Evolutionary conservation across 1,284 basidiomycete genomes (phyloP).

Genomic region (Cystobasidium pallidum): DNA sequence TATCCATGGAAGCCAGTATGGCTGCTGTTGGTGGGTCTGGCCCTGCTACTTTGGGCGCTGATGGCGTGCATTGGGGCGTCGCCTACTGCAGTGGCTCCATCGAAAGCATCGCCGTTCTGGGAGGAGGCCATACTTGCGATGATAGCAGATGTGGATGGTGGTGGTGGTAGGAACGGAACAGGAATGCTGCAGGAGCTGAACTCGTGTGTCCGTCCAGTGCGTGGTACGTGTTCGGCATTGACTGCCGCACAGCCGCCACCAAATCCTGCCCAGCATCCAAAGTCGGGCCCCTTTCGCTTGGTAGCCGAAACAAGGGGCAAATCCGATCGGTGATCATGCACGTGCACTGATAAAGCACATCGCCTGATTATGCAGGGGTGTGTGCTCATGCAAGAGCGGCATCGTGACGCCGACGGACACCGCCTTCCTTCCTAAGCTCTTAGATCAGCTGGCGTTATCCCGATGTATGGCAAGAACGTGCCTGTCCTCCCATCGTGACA

Average conservation of each 20-base stretch:
- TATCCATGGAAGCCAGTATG: not conserved
- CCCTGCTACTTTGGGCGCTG: constrained; percentile 7
- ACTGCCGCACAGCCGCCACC: constrained; percentile 14
- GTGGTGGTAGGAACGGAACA: not conserved
- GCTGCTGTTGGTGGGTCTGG: not conserved
- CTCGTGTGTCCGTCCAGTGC: not conserved
- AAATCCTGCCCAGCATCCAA: not conserved
- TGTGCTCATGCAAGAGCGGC: too few relatives aligned
- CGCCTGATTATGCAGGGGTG: too few relatives aligned
- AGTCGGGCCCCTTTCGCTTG: not conserved
- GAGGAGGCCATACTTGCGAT: constrained; percentile 21
- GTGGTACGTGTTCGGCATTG: too few relatives aligned
- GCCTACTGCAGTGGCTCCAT: constrained; percentile 38
- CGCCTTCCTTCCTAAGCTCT: too few relatives aligned
- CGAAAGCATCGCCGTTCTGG: constrained; percentile 26
- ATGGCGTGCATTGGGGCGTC: constrained; percentile 11
- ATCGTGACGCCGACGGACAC: too few relatives aligned
- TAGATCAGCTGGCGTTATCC: too few relatives aligned
- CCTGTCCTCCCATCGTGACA: too few relatives aligned
- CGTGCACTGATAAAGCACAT: not conserved
- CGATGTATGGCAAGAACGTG: too few relatives aligned
- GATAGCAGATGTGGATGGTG: not conserved
- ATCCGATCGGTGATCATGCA: not conserved
- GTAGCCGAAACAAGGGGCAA: not conserved
- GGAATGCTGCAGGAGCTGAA: not conserved